Evolutionary conservation across 805 yeast species (phyloP).

Genomic region (Zygotorulaspora chibaensis): DNA sequence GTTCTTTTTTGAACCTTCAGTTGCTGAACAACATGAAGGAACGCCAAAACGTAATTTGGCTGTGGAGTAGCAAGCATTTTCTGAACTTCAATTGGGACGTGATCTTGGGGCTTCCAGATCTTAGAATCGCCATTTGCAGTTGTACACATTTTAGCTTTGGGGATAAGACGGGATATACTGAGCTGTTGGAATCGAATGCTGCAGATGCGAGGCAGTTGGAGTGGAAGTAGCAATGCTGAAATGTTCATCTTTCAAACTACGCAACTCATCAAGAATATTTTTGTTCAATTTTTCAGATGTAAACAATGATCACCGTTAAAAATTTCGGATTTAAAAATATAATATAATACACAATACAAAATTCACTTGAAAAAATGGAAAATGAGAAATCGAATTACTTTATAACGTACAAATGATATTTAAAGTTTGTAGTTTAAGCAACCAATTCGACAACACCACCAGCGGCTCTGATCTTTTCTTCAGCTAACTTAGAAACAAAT

Average conservation of each 20-base stretch:
- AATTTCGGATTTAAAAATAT: background rate
- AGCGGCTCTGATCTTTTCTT: slow-evolving; percentile 99
- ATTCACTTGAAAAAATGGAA: background rate
- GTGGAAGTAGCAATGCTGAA: slow-evolving; percentile 2
- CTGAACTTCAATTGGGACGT: slow-evolving; percentile 39
- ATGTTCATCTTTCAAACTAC: background rate
- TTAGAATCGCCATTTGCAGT: slow-evolving; percentile 15
- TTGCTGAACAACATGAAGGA: slow-evolving; percentile 61
- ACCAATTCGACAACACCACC: slow-evolving; percentile 99
- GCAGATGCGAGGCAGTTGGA: background rate
- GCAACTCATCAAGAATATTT: background rate
- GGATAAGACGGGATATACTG: background rate
- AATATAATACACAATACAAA: background rate
- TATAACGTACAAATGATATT: slow-evolving; percentile 6
- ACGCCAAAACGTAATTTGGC: slow-evolving; percentile 49
- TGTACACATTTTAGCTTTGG: background rate
- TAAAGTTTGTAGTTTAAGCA: slow-evolving; percentile 57
- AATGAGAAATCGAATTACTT: slow-evolving; percentile 1
- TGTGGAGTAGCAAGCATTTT: slow-evolving; percentile 29
- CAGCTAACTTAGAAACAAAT: slow-evolving; percentile 98
- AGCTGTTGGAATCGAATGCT: too few species aligned
- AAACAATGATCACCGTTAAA: background rate
- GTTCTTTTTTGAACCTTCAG: slow-evolving; percentile 80
- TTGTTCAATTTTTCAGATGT: background rate
- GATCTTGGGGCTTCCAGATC: slow-evolving; percentile 45